Conservation (phyloP, 2,329 filamentous ascomycete species). For the Cladobotryum mycophilum region DNA sequence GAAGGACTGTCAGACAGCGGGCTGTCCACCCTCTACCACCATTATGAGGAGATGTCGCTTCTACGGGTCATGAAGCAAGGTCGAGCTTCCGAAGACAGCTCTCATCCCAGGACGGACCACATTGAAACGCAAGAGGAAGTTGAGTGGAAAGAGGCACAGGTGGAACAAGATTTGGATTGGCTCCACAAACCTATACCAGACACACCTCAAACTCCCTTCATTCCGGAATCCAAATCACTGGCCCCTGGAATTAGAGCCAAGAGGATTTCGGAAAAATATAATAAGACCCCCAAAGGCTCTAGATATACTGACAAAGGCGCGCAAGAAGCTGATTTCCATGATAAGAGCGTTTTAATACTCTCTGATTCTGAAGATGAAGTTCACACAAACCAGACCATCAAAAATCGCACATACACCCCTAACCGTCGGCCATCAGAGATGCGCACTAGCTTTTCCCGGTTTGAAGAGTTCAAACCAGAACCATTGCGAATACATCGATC, state of each 20-base stretch:
- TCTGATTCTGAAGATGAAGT: constrained; percentile 50
- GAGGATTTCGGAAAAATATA: constrained; percentile 51
- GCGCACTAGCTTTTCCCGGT: not conserved
- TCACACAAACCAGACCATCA: constrained; percentile 14
- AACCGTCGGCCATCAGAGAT: constrained; percentile 20
- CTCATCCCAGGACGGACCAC: not conserved
- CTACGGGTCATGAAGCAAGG: constrained; percentile 33
- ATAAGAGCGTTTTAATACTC: constrained; percentile 50
- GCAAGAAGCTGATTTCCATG: constrained; percentile 44
- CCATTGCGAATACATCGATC: constrained; percentile 19
- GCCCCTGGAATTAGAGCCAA: constrained; percentile 37
- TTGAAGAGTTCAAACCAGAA: constrained; percentile 6
- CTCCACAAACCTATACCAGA: constrained; percentile 13
- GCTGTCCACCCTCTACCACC: constrained; percentile 47
- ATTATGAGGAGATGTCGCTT: constrained; percentile 53
- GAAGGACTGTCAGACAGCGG: constrained; percentile 21
- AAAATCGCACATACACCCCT: constrained; percentile 20
- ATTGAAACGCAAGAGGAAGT: constrained; percentile 1
- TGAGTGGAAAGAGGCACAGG: constrained; percentile 3
- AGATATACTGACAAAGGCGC: constrained; percentile 42
- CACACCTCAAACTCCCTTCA: constrained; percentile 14
- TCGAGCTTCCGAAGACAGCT: constrained; percentile 6
- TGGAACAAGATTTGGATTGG: constrained; percentile 11
- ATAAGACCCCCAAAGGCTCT: constrained; percentile 48
- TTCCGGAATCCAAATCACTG: constrained; percentile 20